A percentile compares a stretch with the other conserved stretches of the same genome.
These are phyloP conservation scores for Hyparrhenia diplandra DNA, from an alignment of 176 grass and related monocot species.

Conservation along the genomic window DNA sequence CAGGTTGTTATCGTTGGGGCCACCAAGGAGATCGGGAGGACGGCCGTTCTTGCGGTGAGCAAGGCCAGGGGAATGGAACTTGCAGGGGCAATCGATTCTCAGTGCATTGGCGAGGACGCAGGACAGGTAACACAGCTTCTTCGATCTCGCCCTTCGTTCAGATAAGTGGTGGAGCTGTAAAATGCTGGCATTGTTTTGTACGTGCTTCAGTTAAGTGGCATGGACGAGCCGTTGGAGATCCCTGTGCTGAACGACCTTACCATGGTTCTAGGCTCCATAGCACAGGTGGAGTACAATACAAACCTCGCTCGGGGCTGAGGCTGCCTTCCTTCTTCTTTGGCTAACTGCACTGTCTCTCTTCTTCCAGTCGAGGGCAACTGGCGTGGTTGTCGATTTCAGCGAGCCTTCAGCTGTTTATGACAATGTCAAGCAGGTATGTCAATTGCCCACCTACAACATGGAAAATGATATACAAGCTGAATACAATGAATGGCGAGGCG, in stretches of 20 bases:
- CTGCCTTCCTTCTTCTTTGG: not conserved
- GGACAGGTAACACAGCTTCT: slow-evolving; percentile 42
- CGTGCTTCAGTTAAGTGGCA: slow-evolving; percentile 57
- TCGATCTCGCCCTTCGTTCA: not conserved
- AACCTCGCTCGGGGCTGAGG: not conserved
- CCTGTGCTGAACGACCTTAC: slow-evolving; percentile 86
- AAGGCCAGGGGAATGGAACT: slow-evolving; percentile 80
- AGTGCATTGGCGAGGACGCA: slow-evolving; percentile 56
- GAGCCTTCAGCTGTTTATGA: slow-evolving; percentile 81
- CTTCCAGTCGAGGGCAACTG: slow-evolving; percentile 57
- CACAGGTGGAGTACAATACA: slow-evolving; percentile 23
- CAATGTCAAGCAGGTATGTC: slow-evolving; percentile 83
- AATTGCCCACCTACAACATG: slow-evolving; percentile 7
- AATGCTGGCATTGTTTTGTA: not conserved
- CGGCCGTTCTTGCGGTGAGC: slow-evolving; percentile 53
- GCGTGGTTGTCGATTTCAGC: slow-evolving; percentile 80
- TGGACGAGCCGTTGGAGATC: slow-evolving; percentile 90
- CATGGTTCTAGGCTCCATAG: slow-evolving; percentile 92
- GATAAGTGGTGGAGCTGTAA: no score
- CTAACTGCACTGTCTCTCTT: slow-evolving; percentile 19
- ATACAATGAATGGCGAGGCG: not conserved
- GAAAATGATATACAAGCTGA: slow-evolving; percentile 12
- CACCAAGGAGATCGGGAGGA: slow-evolving; percentile 67
- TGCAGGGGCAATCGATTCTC: slow-evolving; percentile 67
- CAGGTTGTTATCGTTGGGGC: slow-evolving; percentile 77